A percentile compares a stretch with the other conserved stretches of the same genome.
These are phyloP conservation scores for Galeopsis tetrahit DNA, from an alignment of 257 asterid species.

Conservation along the genomic window DNA sequence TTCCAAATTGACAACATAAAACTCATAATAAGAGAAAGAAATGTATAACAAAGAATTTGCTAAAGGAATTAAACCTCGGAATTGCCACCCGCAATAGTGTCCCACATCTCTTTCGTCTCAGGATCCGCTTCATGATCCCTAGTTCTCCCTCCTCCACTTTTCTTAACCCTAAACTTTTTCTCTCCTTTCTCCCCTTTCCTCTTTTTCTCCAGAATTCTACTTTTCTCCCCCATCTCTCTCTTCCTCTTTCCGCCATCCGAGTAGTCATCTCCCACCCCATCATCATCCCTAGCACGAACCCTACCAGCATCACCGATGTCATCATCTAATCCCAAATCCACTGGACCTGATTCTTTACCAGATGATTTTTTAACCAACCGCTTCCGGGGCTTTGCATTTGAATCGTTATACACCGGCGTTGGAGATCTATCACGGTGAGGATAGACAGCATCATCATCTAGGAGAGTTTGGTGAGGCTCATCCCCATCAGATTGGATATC, in stretches of 20 bases:
- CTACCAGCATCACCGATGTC: conserved; percentile 47
- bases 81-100: conserved; percentile 73
- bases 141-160: conserved; percentile 57
- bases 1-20: conserved; percentile 14
- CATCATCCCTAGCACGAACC: conserved; percentile 41
- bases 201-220: conserved; percentile 60
- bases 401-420: conserved; percentile 67
- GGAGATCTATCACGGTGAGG: conserved; percentile 59
- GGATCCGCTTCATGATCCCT: conserved; percentile 79
- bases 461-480: conserved; percentile 53
- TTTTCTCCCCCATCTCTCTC: conserved; percentile 51
- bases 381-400: conserved; percentile 72
- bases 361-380: conserved; percentile 74
- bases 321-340: conserved; percentile 64
- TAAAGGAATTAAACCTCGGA: conserved; percentile 47
- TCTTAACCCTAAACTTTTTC: conserved; percentile 59
- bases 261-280: conserved; percentile 55
- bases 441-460: conserved; percentile 48
- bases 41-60: conserved; percentile 37
- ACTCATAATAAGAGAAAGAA: not conserved
- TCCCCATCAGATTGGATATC: conserved; percentile 67
- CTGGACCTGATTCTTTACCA: conserved; percentile 35
- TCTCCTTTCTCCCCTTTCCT: conserved; percentile 60
- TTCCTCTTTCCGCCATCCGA: conserved; percentile 59
- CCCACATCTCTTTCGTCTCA: conserved; percentile 98